Base-by-base conservation (phyloP, 257 asterid species). In the Eucommia ulmoides region DNA sequence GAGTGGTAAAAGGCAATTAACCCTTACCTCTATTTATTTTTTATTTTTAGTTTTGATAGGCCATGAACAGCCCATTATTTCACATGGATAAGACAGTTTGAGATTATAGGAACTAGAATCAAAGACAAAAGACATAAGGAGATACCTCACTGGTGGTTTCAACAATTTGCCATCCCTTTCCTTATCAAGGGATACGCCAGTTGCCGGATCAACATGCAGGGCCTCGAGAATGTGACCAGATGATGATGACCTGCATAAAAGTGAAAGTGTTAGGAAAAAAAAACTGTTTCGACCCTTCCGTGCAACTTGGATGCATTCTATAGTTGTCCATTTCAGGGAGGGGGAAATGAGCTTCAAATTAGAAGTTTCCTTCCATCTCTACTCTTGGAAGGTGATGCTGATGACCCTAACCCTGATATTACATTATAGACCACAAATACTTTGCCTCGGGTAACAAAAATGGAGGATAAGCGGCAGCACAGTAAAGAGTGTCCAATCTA, bases 171-270 rank as follows among this genome's bases (percentile, higher is more conserved):
- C 52, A 53, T 60, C 76, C 63, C 73, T 79, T 54, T 81, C 96
- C 69, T 86, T 80, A 33, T 91, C 95, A 60, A 73, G 56, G 53
- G 87, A 71, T 56, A 83, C 94, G 56, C 95, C 99, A 51, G 99
- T 80, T 53, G 99, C 99, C 55, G 99, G 99, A 63, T 91, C 96
- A 4, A 81, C 75, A 63, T 91, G 93, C 62, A 91, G 96, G 46
- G 99, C 99, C 84, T 91, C 99, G 23, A 91, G 96, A 67, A 91
- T 86, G 55, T 54, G 89, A 74, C 94, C 95, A 52, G 96, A 69
- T 46, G 78, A 65, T 46, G 78, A 65, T 65, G 82, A 84, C 89
- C 99, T 91, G 99, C 93, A 79, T 35, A 63, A 75, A 69, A 77
- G 52, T 45, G 64, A 47, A 56, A 70, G 69, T 67, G 65, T 85